Evolutionary conservation across 2,329 filamentous ascomycete genomes (phyloP).

Genomic region (Didymella glomerata): DNA sequence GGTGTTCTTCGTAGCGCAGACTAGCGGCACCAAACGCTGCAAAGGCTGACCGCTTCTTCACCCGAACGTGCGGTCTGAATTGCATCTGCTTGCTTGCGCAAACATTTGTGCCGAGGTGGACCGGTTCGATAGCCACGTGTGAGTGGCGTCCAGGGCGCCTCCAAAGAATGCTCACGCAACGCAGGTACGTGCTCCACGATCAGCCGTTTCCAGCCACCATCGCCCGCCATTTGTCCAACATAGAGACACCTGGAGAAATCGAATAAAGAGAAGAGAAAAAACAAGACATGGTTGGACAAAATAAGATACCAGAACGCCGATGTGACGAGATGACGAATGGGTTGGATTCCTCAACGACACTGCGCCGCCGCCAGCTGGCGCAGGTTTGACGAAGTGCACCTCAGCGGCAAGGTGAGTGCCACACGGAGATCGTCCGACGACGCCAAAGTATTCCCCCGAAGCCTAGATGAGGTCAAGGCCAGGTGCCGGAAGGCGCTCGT

Average conservation of each 20-base stretch:
- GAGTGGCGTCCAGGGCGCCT: neutral
- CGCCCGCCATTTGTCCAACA: neutral
- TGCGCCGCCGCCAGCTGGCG: neutral
- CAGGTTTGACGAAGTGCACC: neutral
- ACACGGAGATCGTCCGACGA: neutral
- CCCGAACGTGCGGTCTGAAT: neutral
- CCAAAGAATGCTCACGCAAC: slow-evolving; percentile 2
- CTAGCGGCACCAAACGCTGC: slow-evolving; percentile 13
- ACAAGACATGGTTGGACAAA: neutral
- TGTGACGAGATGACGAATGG: neutral
- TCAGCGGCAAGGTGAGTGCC: neutral
- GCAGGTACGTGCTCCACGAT: slow-evolving; percentile 12
- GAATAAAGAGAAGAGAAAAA: neutral
- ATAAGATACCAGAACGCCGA: neutral
- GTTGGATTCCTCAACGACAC: neutral
- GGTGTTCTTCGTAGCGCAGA: slow-evolving; percentile 9
- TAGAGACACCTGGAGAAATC: too few relatives aligned
- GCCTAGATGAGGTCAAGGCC: neutral
- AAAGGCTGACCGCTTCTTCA: slow-evolving; percentile 17
- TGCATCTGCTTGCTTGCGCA: slow-evolving; percentile 2
- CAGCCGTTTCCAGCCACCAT: neutral
- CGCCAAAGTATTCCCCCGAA: neutral
- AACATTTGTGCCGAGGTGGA: slow-evolving; percentile 8
- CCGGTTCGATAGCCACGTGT: slow-evolving; percentile 10
- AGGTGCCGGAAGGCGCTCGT: neutral